Evolutionary conservation across 176 grass and related monocot species (phyloP).

Genomic region (Alopecurus myosuroides): DNA sequence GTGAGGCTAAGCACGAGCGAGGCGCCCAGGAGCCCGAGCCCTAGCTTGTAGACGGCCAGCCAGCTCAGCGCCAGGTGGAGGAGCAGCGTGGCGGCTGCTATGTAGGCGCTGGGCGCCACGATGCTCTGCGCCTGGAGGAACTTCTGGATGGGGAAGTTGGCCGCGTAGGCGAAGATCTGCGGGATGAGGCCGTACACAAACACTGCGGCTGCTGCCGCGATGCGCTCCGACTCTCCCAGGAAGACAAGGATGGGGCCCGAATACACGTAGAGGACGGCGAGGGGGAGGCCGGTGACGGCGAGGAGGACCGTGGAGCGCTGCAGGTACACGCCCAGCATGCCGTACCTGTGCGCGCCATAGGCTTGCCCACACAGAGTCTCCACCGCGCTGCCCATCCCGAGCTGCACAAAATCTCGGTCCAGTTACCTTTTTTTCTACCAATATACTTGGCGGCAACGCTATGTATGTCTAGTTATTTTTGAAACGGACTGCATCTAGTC

Average conservation of each 20-base stretch:
- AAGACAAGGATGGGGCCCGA: conserved; percentile 24
- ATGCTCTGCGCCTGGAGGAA: conserved; percentile 91
- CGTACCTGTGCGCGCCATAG: conserved; percentile 55
- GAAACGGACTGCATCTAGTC: too few species aligned
- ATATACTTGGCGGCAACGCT: too few species aligned
- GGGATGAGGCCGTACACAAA: conserved; percentile 57
- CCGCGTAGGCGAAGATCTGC: conserved; percentile 83
- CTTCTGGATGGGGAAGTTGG: conserved; percentile 83
- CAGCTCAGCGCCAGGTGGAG: not conserved
- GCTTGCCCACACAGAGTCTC: conserved; percentile 86
- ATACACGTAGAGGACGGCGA: conserved; percentile 38
- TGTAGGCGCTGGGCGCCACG: conserved; percentile 78
- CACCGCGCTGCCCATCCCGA: conserved; percentile 85
- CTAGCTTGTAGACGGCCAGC: conserved; percentile 25
- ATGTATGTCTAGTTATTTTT: too few species aligned
- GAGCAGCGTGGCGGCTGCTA: not conserved
- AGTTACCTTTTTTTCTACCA: too few species aligned
- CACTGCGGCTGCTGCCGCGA: not conserved
- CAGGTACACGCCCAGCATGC: conserved; percentile 77
- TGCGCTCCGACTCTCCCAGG: not conserved
- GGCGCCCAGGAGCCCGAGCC: conserved; percentile 41
- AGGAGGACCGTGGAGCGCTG: conserved; percentile 58
- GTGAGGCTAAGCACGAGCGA: not conserved
- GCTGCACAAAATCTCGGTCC: too few species aligned
- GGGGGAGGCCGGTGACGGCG: conserved; percentile 30